phyloP scores from a whole-genome alignment of 345 rosid species.

The Balakata baccata region DNA sequence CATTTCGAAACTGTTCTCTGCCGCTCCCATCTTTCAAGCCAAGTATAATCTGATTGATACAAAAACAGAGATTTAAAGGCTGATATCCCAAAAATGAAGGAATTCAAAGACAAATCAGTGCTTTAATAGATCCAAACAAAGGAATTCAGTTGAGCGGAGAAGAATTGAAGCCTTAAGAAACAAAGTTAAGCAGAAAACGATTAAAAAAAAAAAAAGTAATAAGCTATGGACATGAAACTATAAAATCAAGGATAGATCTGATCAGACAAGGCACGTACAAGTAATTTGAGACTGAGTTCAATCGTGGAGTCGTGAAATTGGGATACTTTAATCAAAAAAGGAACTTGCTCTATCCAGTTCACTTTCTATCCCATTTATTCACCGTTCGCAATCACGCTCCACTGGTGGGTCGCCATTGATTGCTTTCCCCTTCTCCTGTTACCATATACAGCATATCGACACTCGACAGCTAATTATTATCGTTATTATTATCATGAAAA shows the following conservation, averaged over 20 bases:
- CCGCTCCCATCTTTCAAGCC: constrained; percentile 51
- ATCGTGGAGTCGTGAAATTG: not conserved
- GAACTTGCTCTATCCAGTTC: not conserved
- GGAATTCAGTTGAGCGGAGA: not conserved
- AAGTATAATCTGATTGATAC: not conserved
- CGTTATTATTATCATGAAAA: too few relatives aligned
- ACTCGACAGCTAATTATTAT: too few relatives aligned
- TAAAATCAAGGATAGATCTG: constrained; percentile 2
- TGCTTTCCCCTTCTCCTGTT: not conserved
- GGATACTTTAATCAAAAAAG: not conserved
- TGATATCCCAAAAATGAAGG: not conserved
- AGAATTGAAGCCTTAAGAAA: not conserved
- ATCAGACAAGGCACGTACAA: not conserved
- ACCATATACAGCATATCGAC: too few relatives aligned
- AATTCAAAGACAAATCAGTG: not conserved
- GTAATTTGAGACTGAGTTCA: not conserved
- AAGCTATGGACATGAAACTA: not conserved
- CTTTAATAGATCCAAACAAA: not conserved
- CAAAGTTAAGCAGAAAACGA: not conserved
- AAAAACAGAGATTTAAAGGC: not conserved
- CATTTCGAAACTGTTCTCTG: constrained; percentile 46
- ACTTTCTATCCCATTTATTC: not conserved
- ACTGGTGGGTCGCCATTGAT: not conserved
- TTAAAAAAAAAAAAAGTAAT: not conserved
- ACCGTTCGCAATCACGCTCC: not conserved